Base-by-base conservation (phyloP, 1,284 basidiomycete genomes). In the Cystobasidium slooffiae region DNA sequence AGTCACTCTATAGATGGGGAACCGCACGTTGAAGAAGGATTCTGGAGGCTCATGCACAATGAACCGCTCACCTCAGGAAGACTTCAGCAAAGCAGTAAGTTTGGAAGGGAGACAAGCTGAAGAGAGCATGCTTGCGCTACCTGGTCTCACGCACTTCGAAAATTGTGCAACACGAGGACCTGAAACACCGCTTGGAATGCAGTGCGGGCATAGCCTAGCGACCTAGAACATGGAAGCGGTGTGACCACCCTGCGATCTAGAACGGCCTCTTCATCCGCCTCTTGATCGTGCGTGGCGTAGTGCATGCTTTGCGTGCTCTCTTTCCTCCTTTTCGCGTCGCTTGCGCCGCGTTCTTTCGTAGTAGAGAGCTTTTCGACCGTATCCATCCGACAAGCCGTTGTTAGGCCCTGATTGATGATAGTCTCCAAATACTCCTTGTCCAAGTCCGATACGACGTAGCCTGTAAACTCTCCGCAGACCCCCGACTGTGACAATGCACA, bases 401-500 rank as follows among this genome's bases (percentile, higher is more conserved):
- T 56, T 24, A 18, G 44, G 63, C 10, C 41, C 37, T 8, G 39
- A 62, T 20, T 62, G 49, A 10, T 56, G 47, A 43, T 73, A 73
- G 41, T 73, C 70, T 10, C 70, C 70, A 58, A 73, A 73, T 6
- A 65, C 58, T 8, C 70, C 70, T 55, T 73, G 70, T 44, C 78
- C 79, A 22, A 79, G 74, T 12, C 75, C 76, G 52, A 79, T 76
- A 9, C 74, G 68, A 1, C 79, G 72, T 41, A 79, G 53, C 5
- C 73, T 68, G 5, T 72, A 52, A 6, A 79, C 74, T 6, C 76
- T 61, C 1, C 77, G 75, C 10, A 79, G 52, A 0, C 84, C 83
- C 52, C 82, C 77, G 6, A 80, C 43, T 53, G 80, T 83, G 65
- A 83, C 79, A 31, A 81, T 9, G 3, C 80, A 62, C 0, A 83